Base-by-base conservation (phyloP, 805 yeast genomes). In the Nematodospora valgi region DNA sequence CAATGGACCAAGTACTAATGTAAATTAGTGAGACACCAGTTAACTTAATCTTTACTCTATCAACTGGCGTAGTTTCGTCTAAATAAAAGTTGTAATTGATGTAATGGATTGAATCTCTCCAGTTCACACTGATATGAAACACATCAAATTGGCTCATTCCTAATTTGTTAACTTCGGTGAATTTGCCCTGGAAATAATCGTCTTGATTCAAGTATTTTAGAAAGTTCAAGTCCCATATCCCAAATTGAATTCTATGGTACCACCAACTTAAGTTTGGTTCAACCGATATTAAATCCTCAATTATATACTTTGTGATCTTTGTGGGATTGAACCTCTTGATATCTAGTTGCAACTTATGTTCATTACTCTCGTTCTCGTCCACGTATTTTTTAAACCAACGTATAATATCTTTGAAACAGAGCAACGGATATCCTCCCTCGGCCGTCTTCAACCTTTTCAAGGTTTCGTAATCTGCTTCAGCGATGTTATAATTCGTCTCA, bases 151-250 rank as follows among this genome's bases (percentile, higher is more conserved):
- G 56, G 7, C 34, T 16, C 32, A 35, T 45, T 3, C 62, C 62
- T 10, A 39, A 37, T 14, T 33, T 24, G 24, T 49, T 46, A 6
- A 35, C 26, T 3, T 30, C 31, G 4, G 43, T 41, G 32, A 59
- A 55, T 11, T 50, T 36, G 8, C 47, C 33, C 40, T 54, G 62
- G 43, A 66, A 64, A 37, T 45, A 59, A 1, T 48, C 53, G 27
- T 64, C 64, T 40, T 67, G 71, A 45, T 67, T 67, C 40, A 65
- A 37, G 45, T 52, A 65, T 41, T 64, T 61, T 29, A 64, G 40
- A 34, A 62, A 55, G 23, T 57, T 51, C 37, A 67, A 47, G 40
- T 61, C 59, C 73, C 73, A 67, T 15, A 66, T 44, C 4, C 72
- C 73, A 35, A 64, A 51, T 40, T 61, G 66, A 19, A 67, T 43